These are phyloP conservation scores for Colletotrichum neosansevieriae DNA, from an alignment of 2,329 filamentous ascomycete genomes.

Conservation along the genomic window DNA sequence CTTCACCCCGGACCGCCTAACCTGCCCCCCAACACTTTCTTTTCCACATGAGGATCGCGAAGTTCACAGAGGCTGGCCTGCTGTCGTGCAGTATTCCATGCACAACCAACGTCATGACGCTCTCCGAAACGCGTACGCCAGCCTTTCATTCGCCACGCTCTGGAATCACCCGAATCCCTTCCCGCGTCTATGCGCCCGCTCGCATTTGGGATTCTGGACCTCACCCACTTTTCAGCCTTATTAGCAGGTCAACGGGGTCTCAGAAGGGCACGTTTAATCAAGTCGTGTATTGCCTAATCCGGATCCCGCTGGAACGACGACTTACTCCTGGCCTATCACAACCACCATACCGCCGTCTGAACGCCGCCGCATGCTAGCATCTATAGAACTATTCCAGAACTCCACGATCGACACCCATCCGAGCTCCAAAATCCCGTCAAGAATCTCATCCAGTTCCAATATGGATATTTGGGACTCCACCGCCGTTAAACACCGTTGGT, in stretches of 20 bases:
- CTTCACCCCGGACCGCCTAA: slow-evolving; percentile 8
- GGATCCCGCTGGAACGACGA: slow-evolving; percentile 15
- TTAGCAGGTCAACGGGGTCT: slow-evolving; percentile 16
- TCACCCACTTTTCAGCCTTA: slow-evolving; percentile 36
- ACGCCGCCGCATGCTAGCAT: slow-evolving; percentile 37
- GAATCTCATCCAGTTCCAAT: slow-evolving; percentile 43
- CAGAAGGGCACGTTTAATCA: slow-evolving; percentile 19
- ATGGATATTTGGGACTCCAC: slow-evolving; percentile 48
- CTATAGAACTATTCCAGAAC: slow-evolving; percentile 37
- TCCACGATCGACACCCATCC: slow-evolving; percentile 16
- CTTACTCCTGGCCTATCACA: slow-evolving; percentile 23
- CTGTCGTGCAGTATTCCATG: slow-evolving; percentile 14
- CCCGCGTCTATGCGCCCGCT: slow-evolving; percentile 25
- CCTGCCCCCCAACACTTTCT: slow-evolving; percentile 29
- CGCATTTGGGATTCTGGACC: slow-evolving; percentile 13
- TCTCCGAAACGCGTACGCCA: slow-evolving; percentile 31
- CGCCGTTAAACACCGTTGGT: slow-evolving; percentile 64
- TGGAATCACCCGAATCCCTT: slow-evolving; percentile 6
- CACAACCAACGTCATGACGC: slow-evolving; percentile 38
- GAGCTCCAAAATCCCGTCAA: slow-evolving; percentile 8
- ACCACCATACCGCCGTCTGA: slow-evolving; percentile 31
- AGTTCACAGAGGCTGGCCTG: slow-evolving; percentile 24
- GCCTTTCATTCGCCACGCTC: slow-evolving; percentile 31
- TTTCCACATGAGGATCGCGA: slow-evolving; percentile 34
- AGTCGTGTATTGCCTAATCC: slow-evolving; percentile 13